Evolutionary conservation across 352 stramenopile genomes (phyloP).

Genomic region (Globisporangium camurandrum): DNA sequence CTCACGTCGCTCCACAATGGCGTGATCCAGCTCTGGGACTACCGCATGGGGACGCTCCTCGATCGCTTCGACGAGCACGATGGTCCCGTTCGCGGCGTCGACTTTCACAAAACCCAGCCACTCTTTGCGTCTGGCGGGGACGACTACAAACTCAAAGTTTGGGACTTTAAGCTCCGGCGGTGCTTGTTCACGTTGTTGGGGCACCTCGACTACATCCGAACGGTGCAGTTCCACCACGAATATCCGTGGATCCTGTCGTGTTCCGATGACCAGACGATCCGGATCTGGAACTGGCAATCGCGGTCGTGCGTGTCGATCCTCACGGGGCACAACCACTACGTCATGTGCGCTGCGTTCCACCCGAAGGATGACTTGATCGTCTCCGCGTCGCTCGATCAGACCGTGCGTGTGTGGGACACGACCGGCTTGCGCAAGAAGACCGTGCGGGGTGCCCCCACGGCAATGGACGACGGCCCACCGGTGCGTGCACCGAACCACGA

Average conservation of each 20-base stretch:
- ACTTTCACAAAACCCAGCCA: conserved; percentile 97
- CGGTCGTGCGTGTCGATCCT: conserved; percentile 98
- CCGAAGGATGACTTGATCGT: conserved; percentile 99
- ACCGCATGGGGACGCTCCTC: conserved; percentile 98
- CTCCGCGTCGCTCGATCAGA: conserved; percentile 98
- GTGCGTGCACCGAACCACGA: conserved; percentile 82
- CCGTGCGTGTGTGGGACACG: conserved; percentile 98
- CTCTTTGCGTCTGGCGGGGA: conserved; percentile 98
- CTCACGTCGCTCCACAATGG: conserved; percentile 99
- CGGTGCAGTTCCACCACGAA: conserved; percentile 99
- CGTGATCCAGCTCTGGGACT: conserved; percentile 98
- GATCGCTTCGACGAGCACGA: conserved; percentile 99
- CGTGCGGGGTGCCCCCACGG: conserved; percentile 83
- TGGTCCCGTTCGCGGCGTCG: conserved; percentile 96
- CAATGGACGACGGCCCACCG: conserved; percentile 65
- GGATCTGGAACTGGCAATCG: conserved; percentile 99
- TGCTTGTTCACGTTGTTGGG: conserved; percentile 99
- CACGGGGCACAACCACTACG: conserved; percentile 99
- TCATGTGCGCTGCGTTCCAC: conserved; percentile 99
- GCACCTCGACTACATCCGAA: conserved; percentile 99
- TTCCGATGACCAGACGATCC: conserved; percentile 98
- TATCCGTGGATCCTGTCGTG: conserved; percentile 98
- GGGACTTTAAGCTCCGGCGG: conserved; percentile 98
- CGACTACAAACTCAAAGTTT: conserved; percentile 99
- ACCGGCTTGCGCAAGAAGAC: conserved; percentile 99